Evolutionary conservation across 129 eudicot species (phyloP).

Genomic region (Centrapalus pauciflorus): DNA sequence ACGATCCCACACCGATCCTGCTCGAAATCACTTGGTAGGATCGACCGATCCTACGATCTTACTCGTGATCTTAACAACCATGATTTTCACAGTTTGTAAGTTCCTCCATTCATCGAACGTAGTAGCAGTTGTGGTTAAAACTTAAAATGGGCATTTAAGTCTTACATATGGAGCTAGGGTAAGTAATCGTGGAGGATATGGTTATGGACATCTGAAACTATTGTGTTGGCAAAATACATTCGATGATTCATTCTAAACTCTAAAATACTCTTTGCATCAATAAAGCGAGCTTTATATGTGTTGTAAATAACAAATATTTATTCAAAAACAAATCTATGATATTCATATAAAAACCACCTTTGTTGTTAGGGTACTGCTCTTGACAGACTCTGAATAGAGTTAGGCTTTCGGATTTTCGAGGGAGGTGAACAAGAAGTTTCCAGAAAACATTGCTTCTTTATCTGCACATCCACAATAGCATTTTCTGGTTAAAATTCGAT

Average conservation of each 20-base stretch:
- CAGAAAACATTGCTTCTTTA: constrained; percentile 82
- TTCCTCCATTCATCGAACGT: background rate
- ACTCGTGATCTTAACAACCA: too few relatives aligned
- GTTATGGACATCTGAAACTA: background rate
- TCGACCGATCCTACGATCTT: too few relatives aligned
- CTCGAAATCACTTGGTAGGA: too few relatives aligned
- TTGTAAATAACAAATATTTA: constrained; percentile 1
- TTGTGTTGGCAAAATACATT: constrained; percentile 3
- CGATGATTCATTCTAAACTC: constrained; percentile 19
- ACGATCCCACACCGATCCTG: too few relatives aligned
- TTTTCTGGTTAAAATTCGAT: background rate
- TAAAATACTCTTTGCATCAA: background rate
- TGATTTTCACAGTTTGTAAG: too few relatives aligned
- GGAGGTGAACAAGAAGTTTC: constrained; percentile 80
- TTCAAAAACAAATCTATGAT: background rate
- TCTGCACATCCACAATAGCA: constrained; percentile 42
- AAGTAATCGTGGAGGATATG: too few relatives aligned
- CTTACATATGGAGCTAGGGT: background rate
- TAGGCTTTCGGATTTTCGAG: constrained; percentile 34
- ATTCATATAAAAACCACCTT: constrained; percentile 1
- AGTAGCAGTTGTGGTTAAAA: background rate
- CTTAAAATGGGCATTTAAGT: background rate
- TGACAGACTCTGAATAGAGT: background rate
- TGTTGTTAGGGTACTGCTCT: background rate
- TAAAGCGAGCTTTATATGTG: background rate